A percentile compares a stretch with the other conserved stretches of the same genome.
Conservation (phyloP, 2,329 filamentous ascomycete species). For the Trichoderma brevicompactum region DNA sequence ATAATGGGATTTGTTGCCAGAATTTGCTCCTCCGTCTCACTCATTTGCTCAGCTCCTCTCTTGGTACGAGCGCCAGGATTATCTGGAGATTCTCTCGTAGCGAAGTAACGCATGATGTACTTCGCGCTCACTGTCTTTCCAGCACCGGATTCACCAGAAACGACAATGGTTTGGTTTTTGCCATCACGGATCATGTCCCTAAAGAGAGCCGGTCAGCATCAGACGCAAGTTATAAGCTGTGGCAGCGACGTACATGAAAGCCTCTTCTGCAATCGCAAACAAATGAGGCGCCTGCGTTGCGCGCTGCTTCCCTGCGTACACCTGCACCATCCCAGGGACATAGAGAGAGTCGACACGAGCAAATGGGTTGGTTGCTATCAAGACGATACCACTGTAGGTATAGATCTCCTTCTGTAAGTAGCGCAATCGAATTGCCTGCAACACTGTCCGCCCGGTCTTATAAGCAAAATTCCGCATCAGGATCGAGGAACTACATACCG, state of each 20-base stretch:
- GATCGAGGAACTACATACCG: constrained; percentile 57
- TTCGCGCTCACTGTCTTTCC: constrained; percentile 99
- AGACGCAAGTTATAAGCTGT: background rate
- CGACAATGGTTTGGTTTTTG: constrained; percentile 97
- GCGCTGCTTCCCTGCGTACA: constrained; percentile 95
- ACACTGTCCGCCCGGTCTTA: constrained; percentile 59
- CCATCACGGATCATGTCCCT: constrained; percentile 96
- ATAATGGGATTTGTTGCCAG: constrained; percentile 98
- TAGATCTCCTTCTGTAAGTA: constrained; percentile 99
- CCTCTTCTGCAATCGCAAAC: constrained; percentile 98
- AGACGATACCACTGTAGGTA: constrained; percentile 97
- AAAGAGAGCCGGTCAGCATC: constrained; percentile 44
- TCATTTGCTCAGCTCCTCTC: constrained; percentile 80
- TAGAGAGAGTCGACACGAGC: constrained; percentile 97
- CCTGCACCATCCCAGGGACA: constrained; percentile 99
- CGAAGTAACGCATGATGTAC: constrained; percentile 99
- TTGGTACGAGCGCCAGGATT: constrained; percentile 78
- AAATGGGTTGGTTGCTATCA: constrained; percentile 98
- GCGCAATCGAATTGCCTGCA: constrained; percentile 95
- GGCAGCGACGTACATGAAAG: constrained; percentile 77
- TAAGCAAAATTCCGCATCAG: constrained; percentile 34
- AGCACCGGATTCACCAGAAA: constrained; percentile 98
- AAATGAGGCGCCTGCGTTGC: constrained; percentile 96
- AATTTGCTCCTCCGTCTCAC: constrained; percentile 98
- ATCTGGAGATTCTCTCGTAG: constrained; percentile 91